Evolutionary conservation across 2,329 filamentous ascomycete species (phyloP), one percentile per base, ranked within the genome.

Genomic region (Penicillium freii): DNA sequence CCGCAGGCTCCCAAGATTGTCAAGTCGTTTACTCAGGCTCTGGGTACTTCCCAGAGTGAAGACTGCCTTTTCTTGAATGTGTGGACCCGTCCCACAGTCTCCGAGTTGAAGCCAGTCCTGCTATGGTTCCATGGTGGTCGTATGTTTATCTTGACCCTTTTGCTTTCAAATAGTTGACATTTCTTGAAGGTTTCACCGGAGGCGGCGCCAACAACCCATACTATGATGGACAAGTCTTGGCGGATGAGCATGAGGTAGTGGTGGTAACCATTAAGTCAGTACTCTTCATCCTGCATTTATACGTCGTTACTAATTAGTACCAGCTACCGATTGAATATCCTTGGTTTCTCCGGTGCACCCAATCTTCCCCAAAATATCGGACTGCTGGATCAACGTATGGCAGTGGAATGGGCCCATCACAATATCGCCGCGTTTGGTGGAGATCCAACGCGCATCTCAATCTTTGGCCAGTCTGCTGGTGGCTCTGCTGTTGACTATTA

Each of bases 381-480:
- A 1, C 67, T 85, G 5, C 72, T 79, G 5, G 83, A 85, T 59
- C 81, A 84, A 62, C 76, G 82, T 1, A 63, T 77, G 13, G 81
- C 80, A 0, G 66, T 84, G 0, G 77, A 83, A 67, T 84, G 82
- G 82, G 68, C 81, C 0, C 71, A 72, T 4, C 72, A 77, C 40
- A 82, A 84, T 63, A 79, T 84, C 27, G 75, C 65, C 4, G 67
- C 69, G 0, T 85, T 85, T 60, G 81, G 81, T 21, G 82, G 83
- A 17, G 78, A 82, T 55, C 70, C 77, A 2, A 44, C 66, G 1
- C 68, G 69, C n/a, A 80, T 82, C 59, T 75, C 75, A 0, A 70
- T 81, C 19, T 80, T 77, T 65, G 80, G 80, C 2, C 76, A 81
- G 62, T 78, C 76, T 4, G 75, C 79, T 1, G 79, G 80, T 7